Evolutionary conservation across 371 early-diverging fungal genomes (phyloP).

Genomic region (Smittium culicis): DNA sequence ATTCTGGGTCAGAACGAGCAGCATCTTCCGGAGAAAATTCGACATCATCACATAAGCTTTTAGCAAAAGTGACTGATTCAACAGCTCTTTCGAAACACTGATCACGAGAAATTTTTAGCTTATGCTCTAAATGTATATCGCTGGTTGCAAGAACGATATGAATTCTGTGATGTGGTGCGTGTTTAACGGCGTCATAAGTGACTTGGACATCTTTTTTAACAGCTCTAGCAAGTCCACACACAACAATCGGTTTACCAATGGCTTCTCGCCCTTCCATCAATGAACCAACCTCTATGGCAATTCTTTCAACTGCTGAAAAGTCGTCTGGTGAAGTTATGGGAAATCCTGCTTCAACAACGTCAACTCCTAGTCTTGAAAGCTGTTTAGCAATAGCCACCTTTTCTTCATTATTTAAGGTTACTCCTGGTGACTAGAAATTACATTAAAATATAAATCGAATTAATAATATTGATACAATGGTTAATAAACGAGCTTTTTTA

Average conservation of each 20-base stretch:
- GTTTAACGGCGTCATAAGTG: slow-evolving; percentile 71
- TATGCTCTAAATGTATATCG: slow-evolving; percentile 86
- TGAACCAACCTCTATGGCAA: slow-evolving; percentile 80
- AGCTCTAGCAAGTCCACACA: slow-evolving; percentile 85
- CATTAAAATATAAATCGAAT: no score
- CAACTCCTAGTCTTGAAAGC: slow-evolving; percentile 80
- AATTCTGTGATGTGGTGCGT: slow-evolving; percentile 74
- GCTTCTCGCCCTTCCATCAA: slow-evolving; percentile 66
- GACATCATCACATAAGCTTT: slow-evolving; percentile 48
- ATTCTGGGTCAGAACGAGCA: slow-evolving; percentile 73
- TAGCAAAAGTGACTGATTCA: slow-evolving; percentile 64
- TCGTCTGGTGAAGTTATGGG: slow-evolving; percentile 86
- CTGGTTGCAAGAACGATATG: slow-evolving; percentile 92
- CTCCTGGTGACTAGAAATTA: slow-evolving; percentile 88
- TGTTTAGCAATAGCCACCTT: slow-evolving; percentile 87
- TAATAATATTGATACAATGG: no score
- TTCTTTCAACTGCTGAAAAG: slow-evolving; percentile 82
- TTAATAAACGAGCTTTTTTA: no score
- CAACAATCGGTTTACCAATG: slow-evolving; percentile 72
- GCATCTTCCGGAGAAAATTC: slow-evolving; percentile 94
- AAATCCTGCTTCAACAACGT: slow-evolving; percentile 90
- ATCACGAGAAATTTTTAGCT: slow-evolving; percentile 75
- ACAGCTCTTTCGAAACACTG: slow-evolving; percentile 75
- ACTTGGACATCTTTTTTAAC: slow-evolving; percentile 71
- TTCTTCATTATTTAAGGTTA: slow-evolving; percentile 77